phyloP scores from a whole-genome alignment of 2,329 filamentous ascomycete species.

The Didymella arachidicola region DNA sequence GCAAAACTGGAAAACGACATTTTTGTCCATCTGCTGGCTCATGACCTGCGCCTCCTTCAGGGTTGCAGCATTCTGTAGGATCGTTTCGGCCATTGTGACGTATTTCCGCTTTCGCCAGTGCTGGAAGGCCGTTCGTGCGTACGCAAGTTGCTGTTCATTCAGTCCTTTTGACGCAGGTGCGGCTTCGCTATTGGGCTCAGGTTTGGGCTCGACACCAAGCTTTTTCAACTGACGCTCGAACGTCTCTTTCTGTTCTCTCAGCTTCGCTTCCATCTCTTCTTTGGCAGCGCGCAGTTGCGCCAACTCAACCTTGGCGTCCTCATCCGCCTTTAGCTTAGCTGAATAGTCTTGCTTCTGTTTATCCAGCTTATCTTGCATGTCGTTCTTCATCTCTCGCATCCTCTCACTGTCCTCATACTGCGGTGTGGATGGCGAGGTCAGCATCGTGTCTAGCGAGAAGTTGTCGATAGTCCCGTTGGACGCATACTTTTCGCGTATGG shows the following conservation, averaged over 20 bases:
- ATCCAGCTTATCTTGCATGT: conserved; percentile 83
- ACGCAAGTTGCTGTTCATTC: conserved; percentile 70
- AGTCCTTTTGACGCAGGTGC: conserved; percentile 57
- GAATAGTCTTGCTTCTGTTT: conserved; percentile 84
- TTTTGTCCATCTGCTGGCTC: conserved; percentile 94
- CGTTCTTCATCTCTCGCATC: conserved; percentile 77
- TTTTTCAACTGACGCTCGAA: conserved; percentile 86
- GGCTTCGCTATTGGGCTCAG: conserved; percentile 53
- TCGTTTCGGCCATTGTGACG: conserved; percentile 90
- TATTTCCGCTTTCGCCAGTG: conserved; percentile 87
- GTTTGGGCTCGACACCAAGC: conserved; percentile 60
- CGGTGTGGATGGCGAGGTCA: conserved; percentile 95
- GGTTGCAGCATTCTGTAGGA: conserved; percentile 84
- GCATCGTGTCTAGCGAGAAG: conserved; percentile 89
- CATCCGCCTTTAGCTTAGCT: conserved; percentile 76
- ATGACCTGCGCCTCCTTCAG: conserved; percentile 97
- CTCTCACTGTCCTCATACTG: conserved; percentile 80
- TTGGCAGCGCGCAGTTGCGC: conserved; percentile 83
- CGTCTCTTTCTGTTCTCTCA: conserved; percentile 81
- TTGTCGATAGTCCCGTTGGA: conserved; percentile 95
- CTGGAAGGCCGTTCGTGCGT: conserved; percentile 70
- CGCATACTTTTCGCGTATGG: conserved; percentile 91
- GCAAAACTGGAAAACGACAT: conserved; percentile 92
- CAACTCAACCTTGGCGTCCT: conserved; percentile 77
- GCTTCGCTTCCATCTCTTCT: conserved; percentile 85